Evolutionary conservation across 345 rosid species (phyloP), one percentile per base, ranked within the genome.

Genomic region (Anastatica hierochuntica): DNA sequence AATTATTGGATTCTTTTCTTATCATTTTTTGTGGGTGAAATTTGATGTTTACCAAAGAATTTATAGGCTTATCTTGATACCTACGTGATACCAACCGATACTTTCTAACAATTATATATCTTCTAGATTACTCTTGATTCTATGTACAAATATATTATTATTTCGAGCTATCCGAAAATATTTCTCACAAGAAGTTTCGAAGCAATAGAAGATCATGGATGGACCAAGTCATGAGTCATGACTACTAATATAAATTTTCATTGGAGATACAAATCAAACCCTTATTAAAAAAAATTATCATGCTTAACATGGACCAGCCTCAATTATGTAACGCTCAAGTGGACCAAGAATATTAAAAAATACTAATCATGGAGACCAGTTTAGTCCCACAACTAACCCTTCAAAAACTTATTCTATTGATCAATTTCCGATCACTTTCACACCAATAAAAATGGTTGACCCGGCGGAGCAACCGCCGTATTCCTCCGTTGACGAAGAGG

Each of bases 151-250:
- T n/a, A n/a, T n/a, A n/a, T n/a, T n/a, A n/a, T n/a, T n/a, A n/a
- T n/a, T n/a, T n/a, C n/a, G n/a, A n/a, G n/a, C n/a, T n/a, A n/a
- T n/a, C n/a, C n/a, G n/a, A n/a, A n/a, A n/a, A n/a, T n/a, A n/a
- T n/a, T n/a, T n/a, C n/a, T n/a, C n/a, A n/a, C n/a, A n/a, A n/a
- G n/a, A n/a, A n/a, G n/a, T n/a, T n/a, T n/a, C n/a, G n/a, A n/a
- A n/a, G n/a, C n/a, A n/a, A n/a, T n/a, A n/a, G n/a, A 24, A 24
- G 27, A 24, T 3, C 51, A 50, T 50, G 26, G 34, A 21, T 20
- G 19, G 66, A 43, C 58, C 58, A 62, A 52, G 46, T 62, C 58
- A 52, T 37, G 12, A 15, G 16, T 29, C 43, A 50, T 59, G 12
- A 33, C 33, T 42, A 11, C 11, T 10, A 26, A 35, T 7, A n/a